A percentile compares a stretch with the other conserved stretches of the same genome.
phyloP scores from a whole-genome alignment of 2,329 filamentous ascomycete genomes.

The Pyrenophora seminiperda region DNA sequence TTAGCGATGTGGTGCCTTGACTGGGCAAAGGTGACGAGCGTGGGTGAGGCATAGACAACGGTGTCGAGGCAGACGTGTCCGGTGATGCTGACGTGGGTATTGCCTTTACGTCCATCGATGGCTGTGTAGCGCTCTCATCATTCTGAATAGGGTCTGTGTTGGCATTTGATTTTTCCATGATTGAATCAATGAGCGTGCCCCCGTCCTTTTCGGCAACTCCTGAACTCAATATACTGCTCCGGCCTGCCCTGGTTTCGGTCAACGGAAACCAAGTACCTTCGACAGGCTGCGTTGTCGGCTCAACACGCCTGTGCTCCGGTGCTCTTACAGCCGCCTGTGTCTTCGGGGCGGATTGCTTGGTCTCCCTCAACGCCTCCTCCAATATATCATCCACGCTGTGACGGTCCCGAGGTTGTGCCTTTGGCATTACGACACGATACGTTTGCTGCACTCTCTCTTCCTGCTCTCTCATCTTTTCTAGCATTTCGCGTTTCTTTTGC shows the following conservation, averaged over 20 bases:
- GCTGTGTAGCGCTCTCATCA: no score
- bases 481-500: background rate
- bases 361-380: background rate
- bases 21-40: no score
- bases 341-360: background rate
- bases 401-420: background rate
- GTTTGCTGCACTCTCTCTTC: background rate
- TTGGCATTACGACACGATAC: background rate
- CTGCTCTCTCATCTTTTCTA: background rate
- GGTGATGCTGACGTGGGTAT: no score
- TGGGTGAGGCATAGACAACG: no score
- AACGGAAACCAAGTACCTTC: no score
- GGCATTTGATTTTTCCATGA: background rate
- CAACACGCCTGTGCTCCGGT: background rate
- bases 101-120: no score
- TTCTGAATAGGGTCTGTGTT: no score
- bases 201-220: background rate
- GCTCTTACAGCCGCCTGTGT: no score
- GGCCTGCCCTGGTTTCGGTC: background rate
- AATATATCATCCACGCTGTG: conserved; percentile 5
- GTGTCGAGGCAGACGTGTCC: no score
- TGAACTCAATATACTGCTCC: background rate
- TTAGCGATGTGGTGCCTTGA: background rate
- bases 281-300: background rate
- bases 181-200: background rate